Evolutionary conservation across 805 yeast genomes (phyloP), one percentile per base, ranked within the genome.

Genomic region (Yarrowia sp.): DNA sequence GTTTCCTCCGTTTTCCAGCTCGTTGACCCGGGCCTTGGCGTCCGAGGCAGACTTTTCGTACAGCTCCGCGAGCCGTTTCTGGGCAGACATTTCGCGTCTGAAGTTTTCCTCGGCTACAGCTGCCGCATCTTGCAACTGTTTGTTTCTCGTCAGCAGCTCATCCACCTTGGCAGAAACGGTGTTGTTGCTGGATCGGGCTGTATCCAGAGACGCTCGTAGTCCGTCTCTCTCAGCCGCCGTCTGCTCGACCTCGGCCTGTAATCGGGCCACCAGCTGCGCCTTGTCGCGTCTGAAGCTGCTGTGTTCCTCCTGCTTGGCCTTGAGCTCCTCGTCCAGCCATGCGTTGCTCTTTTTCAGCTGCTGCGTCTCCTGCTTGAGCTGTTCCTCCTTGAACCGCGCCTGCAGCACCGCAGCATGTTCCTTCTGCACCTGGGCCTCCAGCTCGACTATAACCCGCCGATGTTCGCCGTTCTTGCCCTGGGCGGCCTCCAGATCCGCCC

Each of bases 61-160:
- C 17, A 90, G 77, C 50, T 84, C 85, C 6, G 85, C 79, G 44
- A 87, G 76, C 61, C 89, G 85, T 61, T 87, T 87, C 75, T 88
- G 91, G 53, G 85, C 77, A 1, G 85, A 75, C 77, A 87, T 83
- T 73, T 88, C 92, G 39, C 83, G 82, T 19, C 82, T 71, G 72
- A 85, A 86, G 43, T 82, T 84, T 42, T 82, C 85, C 70, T 86
- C 83, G 44, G 81, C 81, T 1, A 75, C 68, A 0, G 81, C 75
- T 13, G 78, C 70, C 34, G 81, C 78, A 70, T 82, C 85, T 30
- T 81, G 81, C 34, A 87, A 74, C 4, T 81, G 78, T 70, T 84
- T 84, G 33, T 86, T 75, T 67, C 84, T 80, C 1, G 79, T 71
- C 34, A 84, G 74, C 6, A 85, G 73, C 58, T 79, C 76, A 69